Evolutionary conservation across 805 yeast genomes (phyloP), one percentile per base, ranked within the genome.

Genomic region (Metschnikowia bowlesiae): DNA sequence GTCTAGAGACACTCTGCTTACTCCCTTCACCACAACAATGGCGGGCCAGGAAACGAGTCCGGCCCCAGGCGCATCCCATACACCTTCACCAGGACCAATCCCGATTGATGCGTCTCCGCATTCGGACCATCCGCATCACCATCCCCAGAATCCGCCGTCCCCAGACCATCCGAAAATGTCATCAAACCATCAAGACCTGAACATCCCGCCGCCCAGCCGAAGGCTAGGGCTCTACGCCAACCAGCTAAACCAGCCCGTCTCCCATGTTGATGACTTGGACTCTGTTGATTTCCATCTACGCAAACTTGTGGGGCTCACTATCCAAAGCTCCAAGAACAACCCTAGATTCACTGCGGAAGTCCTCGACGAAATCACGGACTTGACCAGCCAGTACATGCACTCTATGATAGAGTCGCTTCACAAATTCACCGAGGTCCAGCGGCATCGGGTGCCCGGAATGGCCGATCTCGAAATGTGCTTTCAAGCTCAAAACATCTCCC

Each of bases 361-460:
- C 38, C 48, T 72, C 18, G 61, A 60, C 37, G 67, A 64, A 37
- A 36, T 70, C 11, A 59, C 69, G 1, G 65, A 66, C 32, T 57
- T 70, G 44, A 52, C 70, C 6, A 48, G 62, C 11, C 53, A 50
- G n/a, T 70, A 68, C 58, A 61, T 73, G 52, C 58, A 62, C 44
- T 67, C 69, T 13, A 49, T 83, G 48, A 59, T 75, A 8, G 54
- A 60, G 2, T 65, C 73, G 30, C 57, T 85, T 28, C 80, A 79
- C 43, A 75, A 75, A 52, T 64, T 80, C 33, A 74, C 83, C 2
- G 82, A 81, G 49, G 64, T 79, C 1, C 91, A 85, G 62, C 70
- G 92, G 56, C 74, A 90, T 46, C 68, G 72, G 16, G 62, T 63
- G n/a, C 82, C 85, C 1, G 70, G 85, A 0, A 67, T 75, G 16